phyloP scores from a whole-genome alignment of 495 filamentous ascomycete genomes.

The Aspergillus wentii region DNA sequence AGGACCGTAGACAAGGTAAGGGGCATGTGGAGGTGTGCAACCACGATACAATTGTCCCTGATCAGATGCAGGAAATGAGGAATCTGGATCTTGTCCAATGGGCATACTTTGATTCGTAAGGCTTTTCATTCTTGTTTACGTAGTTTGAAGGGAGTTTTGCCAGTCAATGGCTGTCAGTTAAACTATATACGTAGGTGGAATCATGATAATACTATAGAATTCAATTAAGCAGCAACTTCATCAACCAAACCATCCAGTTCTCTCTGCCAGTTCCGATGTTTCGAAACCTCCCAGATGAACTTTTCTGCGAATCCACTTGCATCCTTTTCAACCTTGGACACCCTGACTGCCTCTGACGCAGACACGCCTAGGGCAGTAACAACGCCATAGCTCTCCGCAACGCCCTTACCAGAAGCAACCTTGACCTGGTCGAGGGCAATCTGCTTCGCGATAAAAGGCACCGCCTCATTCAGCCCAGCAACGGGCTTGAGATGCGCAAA shows the following conservation, averaged over 20 bases:
- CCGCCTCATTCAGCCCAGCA: slow-evolving; percentile 66
- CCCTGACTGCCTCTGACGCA: slow-evolving; percentile 47
- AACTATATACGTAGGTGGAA: too few species aligned
- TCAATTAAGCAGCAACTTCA: slow-evolving; percentile 27
- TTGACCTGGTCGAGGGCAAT: slow-evolving; percentile 51
- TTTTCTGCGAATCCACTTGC: slow-evolving; percentile 60
- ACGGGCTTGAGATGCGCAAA: slow-evolving; percentile 80
- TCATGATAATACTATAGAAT: too few species aligned
- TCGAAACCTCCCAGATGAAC: slow-evolving; percentile 60
- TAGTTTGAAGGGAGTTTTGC: too few species aligned
- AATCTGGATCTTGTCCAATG: too few species aligned
- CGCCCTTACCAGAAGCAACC: slow-evolving; percentile 39
- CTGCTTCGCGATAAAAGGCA: slow-evolving; percentile 53
- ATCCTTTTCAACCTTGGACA: slow-evolving; percentile 29
- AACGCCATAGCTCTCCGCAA: slow-evolving; percentile 52
- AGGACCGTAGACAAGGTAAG: too few species aligned
- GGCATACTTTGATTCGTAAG: too few species aligned
- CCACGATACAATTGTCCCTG: too few species aligned
- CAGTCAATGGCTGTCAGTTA: too few species aligned
- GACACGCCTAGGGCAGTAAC: slow-evolving; percentile 29
- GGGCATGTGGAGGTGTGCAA: too few species aligned
- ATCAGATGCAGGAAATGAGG: too few species aligned
- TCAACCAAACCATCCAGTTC: slow-evolving; percentile 63
- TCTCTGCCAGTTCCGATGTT: slow-evolving; percentile 65
- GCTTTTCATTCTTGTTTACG: too few species aligned